Conservation (phyloP, 139 green algal genomes). For the Chlamydomonas asymmetrica region DNA sequence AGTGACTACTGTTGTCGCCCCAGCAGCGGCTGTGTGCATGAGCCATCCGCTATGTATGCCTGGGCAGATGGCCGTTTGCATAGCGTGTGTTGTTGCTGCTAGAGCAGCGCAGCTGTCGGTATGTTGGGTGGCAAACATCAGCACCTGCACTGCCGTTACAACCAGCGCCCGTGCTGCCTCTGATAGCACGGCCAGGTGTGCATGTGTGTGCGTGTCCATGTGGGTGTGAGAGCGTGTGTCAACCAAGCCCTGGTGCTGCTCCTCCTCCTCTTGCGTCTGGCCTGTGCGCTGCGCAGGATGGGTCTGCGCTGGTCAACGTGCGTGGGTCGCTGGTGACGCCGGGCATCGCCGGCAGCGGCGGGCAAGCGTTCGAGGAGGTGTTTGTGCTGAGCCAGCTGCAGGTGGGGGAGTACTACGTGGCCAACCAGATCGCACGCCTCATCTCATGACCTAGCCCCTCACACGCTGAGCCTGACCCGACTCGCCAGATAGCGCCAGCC, state of each 20-base stretch:
- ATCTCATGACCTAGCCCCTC: slow-evolving; percentile 7
- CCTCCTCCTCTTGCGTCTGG: background rate
- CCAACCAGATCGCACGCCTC: slow-evolving; percentile 46
- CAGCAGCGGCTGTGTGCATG: background rate
- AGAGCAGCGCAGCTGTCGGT: background rate
- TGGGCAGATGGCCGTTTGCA: background rate
- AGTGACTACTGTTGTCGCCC: background rate
- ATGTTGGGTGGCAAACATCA: background rate
- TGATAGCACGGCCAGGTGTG: background rate
- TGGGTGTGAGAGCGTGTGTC: background rate
- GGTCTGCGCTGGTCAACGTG: slow-evolving; percentile 51
- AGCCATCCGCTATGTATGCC: background rate
- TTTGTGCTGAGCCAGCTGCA: slow-evolving; percentile 56
- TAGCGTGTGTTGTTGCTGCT: background rate
- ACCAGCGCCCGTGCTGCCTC: background rate
- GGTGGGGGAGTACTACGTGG: slow-evolving; percentile 58
- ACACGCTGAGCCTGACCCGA: too few species aligned
- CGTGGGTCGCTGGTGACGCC: slow-evolving; percentile 21
- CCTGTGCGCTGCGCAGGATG: slow-evolving; percentile 22
- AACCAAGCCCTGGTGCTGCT: background rate
- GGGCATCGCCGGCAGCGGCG: slow-evolving; percentile 1
- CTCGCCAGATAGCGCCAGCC: too few species aligned
- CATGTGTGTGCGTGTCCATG: background rate
- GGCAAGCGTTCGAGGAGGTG: slow-evolving; percentile 39
- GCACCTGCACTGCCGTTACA: background rate